Percentiles rank a stretch among this genome's conserved stretches.
Evolutionary conservation across 192 early-diverging fungal species (phyloP).

Genomic region (Pecoramyces ruminantium): DNA sequence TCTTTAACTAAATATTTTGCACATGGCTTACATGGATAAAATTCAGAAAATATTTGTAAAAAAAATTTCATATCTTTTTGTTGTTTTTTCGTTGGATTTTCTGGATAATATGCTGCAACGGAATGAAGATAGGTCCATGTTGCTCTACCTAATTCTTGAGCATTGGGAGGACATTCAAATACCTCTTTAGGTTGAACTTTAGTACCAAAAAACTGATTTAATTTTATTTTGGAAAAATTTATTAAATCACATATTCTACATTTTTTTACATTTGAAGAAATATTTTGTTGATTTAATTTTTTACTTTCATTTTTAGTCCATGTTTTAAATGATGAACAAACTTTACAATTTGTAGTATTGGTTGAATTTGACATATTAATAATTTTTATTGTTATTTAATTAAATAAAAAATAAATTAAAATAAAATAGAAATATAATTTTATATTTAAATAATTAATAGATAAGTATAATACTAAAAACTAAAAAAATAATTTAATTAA

Average conservation of each 20-base stretch:
- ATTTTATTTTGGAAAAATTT: neutral
- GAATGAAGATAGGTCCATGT: constrained; percentile 97
- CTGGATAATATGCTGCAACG: constrained; percentile 92
- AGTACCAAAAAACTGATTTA: neutral
- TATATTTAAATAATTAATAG: too few species aligned
- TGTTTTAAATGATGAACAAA: neutral
- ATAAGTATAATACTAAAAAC: too few species aligned
- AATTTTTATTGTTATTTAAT: too few species aligned
- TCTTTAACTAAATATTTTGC: constrained; percentile 68
- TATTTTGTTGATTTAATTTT: neutral
- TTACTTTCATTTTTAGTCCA: neutral
- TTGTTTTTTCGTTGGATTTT: constrained; percentile 47
- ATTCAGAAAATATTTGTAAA: constrained; percentile 54
- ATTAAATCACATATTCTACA: neutral
- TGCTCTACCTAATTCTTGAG: constrained; percentile 59
- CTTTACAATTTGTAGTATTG: neutral
- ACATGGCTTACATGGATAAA: constrained; percentile 88
- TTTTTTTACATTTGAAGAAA: neutral
- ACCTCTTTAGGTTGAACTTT: neutral
- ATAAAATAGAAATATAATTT: too few species aligned
- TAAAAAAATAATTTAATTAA: too few species aligned
- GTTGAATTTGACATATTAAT: neutral
- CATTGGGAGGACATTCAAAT: constrained; percentile 22
- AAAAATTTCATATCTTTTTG: constrained; percentile 59
- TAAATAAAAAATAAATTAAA: too few species aligned